Evolutionary conservation across 805 yeast genomes (phyloP).

Genomic region (Allodekkera sacchari): DNA sequence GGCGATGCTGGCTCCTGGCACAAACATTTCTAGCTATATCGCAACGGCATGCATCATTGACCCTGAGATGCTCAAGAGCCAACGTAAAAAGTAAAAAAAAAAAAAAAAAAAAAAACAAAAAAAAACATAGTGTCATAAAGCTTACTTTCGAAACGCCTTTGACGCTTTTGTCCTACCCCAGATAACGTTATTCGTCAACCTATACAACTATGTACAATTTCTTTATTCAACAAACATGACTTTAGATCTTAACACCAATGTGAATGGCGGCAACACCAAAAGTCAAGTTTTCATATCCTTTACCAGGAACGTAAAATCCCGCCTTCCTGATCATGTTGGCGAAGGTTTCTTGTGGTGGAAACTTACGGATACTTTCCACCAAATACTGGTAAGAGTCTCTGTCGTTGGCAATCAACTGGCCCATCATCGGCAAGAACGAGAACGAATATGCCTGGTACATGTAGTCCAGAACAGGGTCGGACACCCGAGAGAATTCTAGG

Average conservation of each 20-base stretch:
- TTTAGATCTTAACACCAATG: conserved; percentile 79
- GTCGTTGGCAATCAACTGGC: conserved; percentile 91
- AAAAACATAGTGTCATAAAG: too few relatives aligned
- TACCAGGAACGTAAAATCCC: conserved; percentile 84
- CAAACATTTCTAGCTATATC: too few relatives aligned
- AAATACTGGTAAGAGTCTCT: conserved; percentile 93
- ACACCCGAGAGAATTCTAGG: conserved; percentile 88
- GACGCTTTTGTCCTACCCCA: too few relatives aligned
- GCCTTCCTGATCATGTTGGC: conserved; percentile 89
- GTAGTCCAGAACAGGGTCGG: conserved; percentile 64
- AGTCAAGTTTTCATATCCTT: conserved; percentile 89
- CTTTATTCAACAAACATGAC: too few relatives aligned
- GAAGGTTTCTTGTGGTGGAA: conserved; percentile 89
- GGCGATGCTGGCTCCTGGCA: too few relatives aligned
- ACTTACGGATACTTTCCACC: conserved; percentile 87
- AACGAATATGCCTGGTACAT: conserved; percentile 85
- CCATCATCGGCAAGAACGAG: conserved; percentile 84
- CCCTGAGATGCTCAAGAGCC: too few relatives aligned
- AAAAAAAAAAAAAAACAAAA: too few relatives aligned
- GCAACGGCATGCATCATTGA: too few relatives aligned
- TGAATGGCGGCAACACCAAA: conserved; percentile 96
- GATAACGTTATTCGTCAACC: too few relatives aligned
- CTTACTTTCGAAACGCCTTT: too few relatives aligned
- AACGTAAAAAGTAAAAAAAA: too few relatives aligned
- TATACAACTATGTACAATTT: too few relatives aligned